Conservation (phyloP, 176 grass and related monocot species). For the Panicum miliaceum region DNA sequence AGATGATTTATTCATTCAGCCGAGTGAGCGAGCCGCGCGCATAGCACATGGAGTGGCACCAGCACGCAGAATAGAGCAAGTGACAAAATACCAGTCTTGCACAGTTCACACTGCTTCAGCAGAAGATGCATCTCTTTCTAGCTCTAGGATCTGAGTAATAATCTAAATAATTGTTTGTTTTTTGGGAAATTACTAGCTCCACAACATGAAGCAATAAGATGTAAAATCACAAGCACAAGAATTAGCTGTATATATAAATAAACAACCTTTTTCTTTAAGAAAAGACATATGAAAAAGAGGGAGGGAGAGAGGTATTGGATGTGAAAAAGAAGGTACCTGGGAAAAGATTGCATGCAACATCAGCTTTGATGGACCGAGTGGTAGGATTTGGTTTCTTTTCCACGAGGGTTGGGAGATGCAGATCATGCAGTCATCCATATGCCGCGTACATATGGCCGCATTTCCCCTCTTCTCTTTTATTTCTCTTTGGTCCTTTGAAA, state of each 20-base stretch:
- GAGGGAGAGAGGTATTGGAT: not conserved
- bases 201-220: not conserved
- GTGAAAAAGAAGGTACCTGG: not conserved
- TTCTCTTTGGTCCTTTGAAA: not conserved
- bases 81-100: constrained; percentile 23
- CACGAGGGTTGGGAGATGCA: constrained; percentile 47
- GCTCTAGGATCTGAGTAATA: not conserved
- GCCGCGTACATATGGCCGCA: not conserved
- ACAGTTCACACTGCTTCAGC: not conserved
- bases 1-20: not conserved
- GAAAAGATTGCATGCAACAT: constrained; percentile 35
- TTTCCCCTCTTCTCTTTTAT: not conserved
- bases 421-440: not conserved
- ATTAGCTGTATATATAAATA: too few relatives aligned
- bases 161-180: not conserved
- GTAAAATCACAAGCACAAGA: not conserved
- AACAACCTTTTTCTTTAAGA: not conserved
- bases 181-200: not conserved
- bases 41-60: not conserved
- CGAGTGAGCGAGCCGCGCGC: too few relatives aligned
- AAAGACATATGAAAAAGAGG: not conserved
- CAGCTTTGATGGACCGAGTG: constrained; percentile 23
- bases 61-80: not conserved
- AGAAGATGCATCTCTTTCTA: not conserved
- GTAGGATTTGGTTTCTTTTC: constrained; percentile 46